A percentile compares a stretch with the other conserved stretches of the same genome.
These are phyloP conservation scores for Skeletonema tropicum DNA, from an alignment of 108 stramenopile genomes.

Conservation along the genomic window DNA sequence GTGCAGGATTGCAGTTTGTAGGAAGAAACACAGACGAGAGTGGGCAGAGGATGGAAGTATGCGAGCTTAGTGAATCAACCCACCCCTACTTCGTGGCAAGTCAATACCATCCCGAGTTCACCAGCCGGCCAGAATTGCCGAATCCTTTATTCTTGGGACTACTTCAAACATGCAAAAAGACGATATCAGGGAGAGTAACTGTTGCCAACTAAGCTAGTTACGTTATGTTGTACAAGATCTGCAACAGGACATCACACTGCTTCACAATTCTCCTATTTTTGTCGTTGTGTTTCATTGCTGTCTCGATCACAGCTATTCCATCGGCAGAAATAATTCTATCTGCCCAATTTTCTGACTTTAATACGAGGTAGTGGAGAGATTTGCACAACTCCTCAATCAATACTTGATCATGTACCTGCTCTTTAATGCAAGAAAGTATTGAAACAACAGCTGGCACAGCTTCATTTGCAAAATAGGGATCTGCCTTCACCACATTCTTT, in stretches of 20 bases:
- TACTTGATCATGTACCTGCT: constrained; percentile 29
- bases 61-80: constrained; percentile 29
- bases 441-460: constrained; percentile 43
- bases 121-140: constrained; percentile 50
- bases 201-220: not conserved
- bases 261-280: not conserved
- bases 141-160: constrained; percentile 53
- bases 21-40: constrained; percentile 55
- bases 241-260: not conserved
- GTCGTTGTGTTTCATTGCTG: not conserved
- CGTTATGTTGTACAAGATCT: not conserved
- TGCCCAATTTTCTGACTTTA: constrained; percentile 38
- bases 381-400: constrained; percentile 56
- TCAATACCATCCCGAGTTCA: constrained; percentile 57
- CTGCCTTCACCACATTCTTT: constrained; percentile 33
- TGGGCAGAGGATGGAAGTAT: constrained; percentile 56
- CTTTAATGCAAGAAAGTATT: constrained; percentile 47
- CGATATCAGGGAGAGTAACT: not conserved
- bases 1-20: constrained; percentile 49
- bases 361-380: constrained; percentile 55
- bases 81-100: constrained; percentile 52
- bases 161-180: constrained; percentile 38
- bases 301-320: constrained; percentile 6
- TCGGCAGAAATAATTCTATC: constrained; percentile 9
- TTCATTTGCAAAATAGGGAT: constrained; percentile 38